Conservation (phyloP, 345 rosid species). For the Stellera chamaejasme region DNA sequence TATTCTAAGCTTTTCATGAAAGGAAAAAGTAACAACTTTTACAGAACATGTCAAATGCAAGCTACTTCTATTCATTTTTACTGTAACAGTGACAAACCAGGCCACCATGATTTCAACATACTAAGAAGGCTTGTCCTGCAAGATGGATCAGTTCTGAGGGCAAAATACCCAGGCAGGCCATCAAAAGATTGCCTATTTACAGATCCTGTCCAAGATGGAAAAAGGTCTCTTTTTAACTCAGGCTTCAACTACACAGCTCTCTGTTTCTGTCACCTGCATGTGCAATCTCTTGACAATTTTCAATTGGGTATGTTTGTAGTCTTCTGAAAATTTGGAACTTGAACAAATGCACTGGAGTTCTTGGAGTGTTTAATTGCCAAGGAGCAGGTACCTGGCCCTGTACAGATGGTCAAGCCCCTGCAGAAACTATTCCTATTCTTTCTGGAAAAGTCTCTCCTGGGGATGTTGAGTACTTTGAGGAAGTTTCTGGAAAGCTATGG, state of each 20-base stretch:
- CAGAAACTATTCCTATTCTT: slow-evolving; percentile 11
- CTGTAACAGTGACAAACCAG: slow-evolving; percentile 43
- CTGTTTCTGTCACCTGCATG: background rate
- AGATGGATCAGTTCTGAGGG: slow-evolving; percentile 46
- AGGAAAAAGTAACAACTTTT: too few species aligned
- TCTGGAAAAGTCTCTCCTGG: slow-evolving; percentile 30
- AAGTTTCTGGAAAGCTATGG: slow-evolving; percentile 38
- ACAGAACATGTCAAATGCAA: too few species aligned
- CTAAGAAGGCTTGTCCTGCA: slow-evolving; percentile 45
- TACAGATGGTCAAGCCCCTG: slow-evolving; percentile 10
- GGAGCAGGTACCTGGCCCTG: slow-evolving; percentile 56
- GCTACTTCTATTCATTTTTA: background rate
- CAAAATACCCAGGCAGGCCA: slow-evolving; percentile 54
- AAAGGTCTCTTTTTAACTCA: slow-evolving; percentile 26
- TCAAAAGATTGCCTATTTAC: slow-evolving; percentile 41
- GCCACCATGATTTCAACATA: slow-evolving; percentile 42
- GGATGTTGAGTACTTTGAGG: slow-evolving; percentile 43
- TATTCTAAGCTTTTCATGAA: too few species aligned
- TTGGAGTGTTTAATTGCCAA: slow-evolving; percentile 54
- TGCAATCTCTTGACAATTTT: background rate
- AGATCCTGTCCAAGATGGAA: slow-evolving; percentile 48
- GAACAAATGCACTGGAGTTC: slow-evolving; percentile 41
- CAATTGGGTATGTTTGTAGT: slow-evolving; percentile 13
- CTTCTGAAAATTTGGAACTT: slow-evolving; percentile 54
- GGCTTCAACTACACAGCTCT: background rate